These are phyloP conservation scores for Aquilaria yunnanensis DNA, from an alignment of 345 rosid species.

Conservation along the genomic window DNA sequence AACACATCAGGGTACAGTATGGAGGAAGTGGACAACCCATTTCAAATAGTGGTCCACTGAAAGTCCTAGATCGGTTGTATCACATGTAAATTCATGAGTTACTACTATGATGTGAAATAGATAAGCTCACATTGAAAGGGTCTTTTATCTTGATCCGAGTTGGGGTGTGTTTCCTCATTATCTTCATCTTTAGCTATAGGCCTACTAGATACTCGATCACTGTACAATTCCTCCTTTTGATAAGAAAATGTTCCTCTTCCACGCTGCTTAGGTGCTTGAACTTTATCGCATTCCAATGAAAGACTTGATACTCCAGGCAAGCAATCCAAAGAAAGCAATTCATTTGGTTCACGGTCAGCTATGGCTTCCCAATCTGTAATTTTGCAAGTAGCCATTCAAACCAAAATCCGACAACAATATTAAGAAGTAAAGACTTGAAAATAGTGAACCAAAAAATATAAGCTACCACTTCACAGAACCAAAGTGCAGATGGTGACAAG, in stretches of 20 bases:
- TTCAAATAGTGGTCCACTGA: too few relatives aligned
- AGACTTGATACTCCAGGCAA: constrained; percentile 58
- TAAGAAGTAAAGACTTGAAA: too few relatives aligned
- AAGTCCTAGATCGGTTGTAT: too few relatives aligned
- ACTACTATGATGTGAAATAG: too few relatives aligned
- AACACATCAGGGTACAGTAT: too few relatives aligned
- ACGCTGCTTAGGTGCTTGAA: constrained; percentile 63
- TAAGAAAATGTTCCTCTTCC: constrained; percentile 90
- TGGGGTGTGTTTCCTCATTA: constrained; percentile 26
- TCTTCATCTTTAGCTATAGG: constrained; percentile 31
- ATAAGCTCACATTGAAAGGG: constrained; percentile 38
- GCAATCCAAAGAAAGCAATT: constrained; percentile 44
- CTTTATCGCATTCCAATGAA: constrained; percentile 45
- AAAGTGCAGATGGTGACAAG: too few relatives aligned
- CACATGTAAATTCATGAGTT: too few relatives aligned
- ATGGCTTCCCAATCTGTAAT: constrained; percentile 84
- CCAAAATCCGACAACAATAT: constrained; percentile 1
- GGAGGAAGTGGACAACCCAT: too few relatives aligned
- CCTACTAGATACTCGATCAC: constrained; percentile 35
- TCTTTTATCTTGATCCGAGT: constrained; percentile 38
- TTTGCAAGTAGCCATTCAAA: neutral
- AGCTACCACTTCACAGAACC: too few relatives aligned
- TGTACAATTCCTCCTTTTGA: constrained; percentile 44
- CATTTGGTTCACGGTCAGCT: constrained; percentile 59
- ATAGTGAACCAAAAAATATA: too few relatives aligned